These are phyloP conservation scores for Alternaria triticimaculans DNA, from an alignment of 2,329 filamentous ascomycete genomes.

Conservation along the genomic window DNA sequence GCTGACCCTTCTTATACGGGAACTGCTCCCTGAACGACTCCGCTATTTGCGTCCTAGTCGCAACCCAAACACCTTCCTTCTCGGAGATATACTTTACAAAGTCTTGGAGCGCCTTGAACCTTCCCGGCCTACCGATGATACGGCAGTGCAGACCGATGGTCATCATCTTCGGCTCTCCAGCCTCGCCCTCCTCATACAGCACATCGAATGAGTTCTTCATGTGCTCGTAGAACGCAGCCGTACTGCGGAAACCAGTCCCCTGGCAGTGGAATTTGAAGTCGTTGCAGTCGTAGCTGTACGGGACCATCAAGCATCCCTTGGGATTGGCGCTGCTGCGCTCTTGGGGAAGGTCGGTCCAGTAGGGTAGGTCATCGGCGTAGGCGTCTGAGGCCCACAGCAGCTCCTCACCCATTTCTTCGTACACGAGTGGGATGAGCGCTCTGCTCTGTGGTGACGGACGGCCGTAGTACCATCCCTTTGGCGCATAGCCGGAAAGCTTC, in stretches of 20 bases:
- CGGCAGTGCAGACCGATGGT: conserved; percentile 62
- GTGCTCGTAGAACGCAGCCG: conserved; percentile 54
- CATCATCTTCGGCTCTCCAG: conserved; percentile 56
- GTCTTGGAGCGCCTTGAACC: conserved; percentile 59
- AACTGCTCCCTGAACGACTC: conserved; percentile 57
- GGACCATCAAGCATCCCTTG: conserved; percentile 62
- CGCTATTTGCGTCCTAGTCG: conserved; percentile 61
- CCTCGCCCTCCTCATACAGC: conserved; percentile 59
- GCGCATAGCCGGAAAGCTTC: conserved; percentile 54
- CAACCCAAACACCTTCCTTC: conserved; percentile 64
- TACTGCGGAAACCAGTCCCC: conserved; percentile 56
- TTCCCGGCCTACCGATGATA: conserved; percentile 60
- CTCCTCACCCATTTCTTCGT: conserved; percentile 60
- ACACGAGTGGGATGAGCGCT: conserved; percentile 58
- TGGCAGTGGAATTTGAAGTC: conserved; percentile 57
- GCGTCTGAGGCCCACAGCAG: conserved; percentile 59
- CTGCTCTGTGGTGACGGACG: conserved; percentile 54
- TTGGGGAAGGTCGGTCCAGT: conserved; percentile 61
- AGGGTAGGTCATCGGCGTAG: conserved; percentile 63
- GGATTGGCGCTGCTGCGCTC: conserved; percentile 52
- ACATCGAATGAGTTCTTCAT: conserved; percentile 62
- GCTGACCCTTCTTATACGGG: conserved; percentile 55
- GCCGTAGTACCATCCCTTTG: conserved; percentile 60
- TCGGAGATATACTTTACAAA: conserved; percentile 61
- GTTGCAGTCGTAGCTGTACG: conserved; percentile 63